Evolutionary conservation across 202 grass and related monocot species (phyloP).

Genomic region (Eragrostis tef): DNA sequence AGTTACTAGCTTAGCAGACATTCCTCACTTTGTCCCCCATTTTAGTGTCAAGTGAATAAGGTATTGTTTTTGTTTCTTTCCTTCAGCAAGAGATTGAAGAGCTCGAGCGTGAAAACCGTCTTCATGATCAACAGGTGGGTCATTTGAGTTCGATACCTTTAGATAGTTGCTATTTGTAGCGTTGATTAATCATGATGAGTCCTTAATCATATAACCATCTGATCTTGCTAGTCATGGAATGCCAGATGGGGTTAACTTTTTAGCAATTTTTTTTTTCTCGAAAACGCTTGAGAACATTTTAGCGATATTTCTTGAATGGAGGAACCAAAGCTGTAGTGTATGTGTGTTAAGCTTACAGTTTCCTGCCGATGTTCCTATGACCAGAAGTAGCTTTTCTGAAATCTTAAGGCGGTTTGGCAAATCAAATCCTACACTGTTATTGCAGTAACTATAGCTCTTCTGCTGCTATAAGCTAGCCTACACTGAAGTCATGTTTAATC

Average conservation of each 20-base stretch:
- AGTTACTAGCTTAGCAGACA: slow-evolving; percentile 45
- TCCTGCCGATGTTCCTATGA: neutral
- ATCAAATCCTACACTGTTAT: neutral
- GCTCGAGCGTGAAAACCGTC: slow-evolving; percentile 87
- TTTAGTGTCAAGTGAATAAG: slow-evolving; percentile 32
- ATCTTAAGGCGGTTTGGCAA: slow-evolving; percentile 4
- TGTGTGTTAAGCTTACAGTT: slow-evolving; percentile 9
- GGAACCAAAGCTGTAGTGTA: neutral
- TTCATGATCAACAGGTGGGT: slow-evolving; percentile 88
- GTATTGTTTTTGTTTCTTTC: slow-evolving; percentile 40
- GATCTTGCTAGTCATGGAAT: slow-evolving; percentile 15
- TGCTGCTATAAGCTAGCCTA: neutral
- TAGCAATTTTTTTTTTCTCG: too few relatives aligned
- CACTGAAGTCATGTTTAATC: neutral
- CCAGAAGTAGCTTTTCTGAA: slow-evolving; percentile 1
- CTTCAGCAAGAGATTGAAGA: slow-evolving; percentile 98
- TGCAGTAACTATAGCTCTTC: slow-evolving; percentile 11
- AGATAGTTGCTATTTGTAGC: slow-evolving; percentile 7
- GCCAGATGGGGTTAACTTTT: neutral
- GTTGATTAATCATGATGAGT: neutral
- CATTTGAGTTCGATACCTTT: slow-evolving; percentile 8
- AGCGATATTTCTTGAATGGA: slow-evolving; percentile 6
- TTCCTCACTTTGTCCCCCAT: slow-evolving; percentile 8
- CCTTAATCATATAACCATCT: neutral
- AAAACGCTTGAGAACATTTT: too few relatives aligned